phyloP scores from a whole-genome alignment of 2,329 filamentous ascomycete genomes.

The Talaromyces sp. region DNA sequence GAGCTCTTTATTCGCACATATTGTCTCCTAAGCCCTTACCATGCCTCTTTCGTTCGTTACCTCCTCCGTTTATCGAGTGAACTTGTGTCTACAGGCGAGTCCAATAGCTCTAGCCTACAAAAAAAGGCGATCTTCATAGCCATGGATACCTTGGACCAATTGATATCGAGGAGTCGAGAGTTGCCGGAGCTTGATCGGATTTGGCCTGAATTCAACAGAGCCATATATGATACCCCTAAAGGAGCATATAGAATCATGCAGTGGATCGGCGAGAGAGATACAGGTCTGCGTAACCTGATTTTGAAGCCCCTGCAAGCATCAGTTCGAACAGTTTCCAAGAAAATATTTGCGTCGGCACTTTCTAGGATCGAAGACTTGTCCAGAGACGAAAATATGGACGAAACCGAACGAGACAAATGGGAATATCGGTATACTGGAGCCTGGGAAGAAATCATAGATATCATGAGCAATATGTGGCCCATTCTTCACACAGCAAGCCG shows the following conservation, averaged over 20 bases:
- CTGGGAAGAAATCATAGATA: conserved; percentile 33
- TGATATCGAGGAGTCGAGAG: conserved; percentile 69
- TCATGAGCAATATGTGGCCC: conserved; percentile 57
- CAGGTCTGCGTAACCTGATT: conserved; percentile 61
- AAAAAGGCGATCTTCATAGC: conserved; percentile 38
- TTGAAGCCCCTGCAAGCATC: conserved; percentile 55
- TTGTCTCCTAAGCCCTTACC: conserved; percentile 70
- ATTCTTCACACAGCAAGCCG: conserved; percentile 59
- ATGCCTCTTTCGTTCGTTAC: conserved; percentile 62
- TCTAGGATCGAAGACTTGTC: conserved; percentile 46
- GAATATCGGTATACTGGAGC: conserved; percentile 23
- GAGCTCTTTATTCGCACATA: conserved; percentile 69
- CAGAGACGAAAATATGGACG: conserved; percentile 21
- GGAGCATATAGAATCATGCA: conserved; percentile 58
- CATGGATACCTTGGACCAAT: conserved; percentile 66
- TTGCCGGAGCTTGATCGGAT: conserved; percentile 58
- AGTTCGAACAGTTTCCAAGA: conserved; percentile 52
- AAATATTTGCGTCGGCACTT: conserved; percentile 52
- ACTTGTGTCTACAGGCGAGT: conserved; percentile 48
- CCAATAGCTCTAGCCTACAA: conserved; percentile 44
- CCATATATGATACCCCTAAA: conserved; percentile 47
- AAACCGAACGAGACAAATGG: conserved; percentile 21
- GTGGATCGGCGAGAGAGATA: conserved; percentile 55
- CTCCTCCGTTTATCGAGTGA: conserved; percentile 56
- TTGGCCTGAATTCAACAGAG: conserved; percentile 47